Base-by-base conservation (phyloP, 2,329 filamentous ascomycete genomes). In the Aspergillus flavus region DNA sequence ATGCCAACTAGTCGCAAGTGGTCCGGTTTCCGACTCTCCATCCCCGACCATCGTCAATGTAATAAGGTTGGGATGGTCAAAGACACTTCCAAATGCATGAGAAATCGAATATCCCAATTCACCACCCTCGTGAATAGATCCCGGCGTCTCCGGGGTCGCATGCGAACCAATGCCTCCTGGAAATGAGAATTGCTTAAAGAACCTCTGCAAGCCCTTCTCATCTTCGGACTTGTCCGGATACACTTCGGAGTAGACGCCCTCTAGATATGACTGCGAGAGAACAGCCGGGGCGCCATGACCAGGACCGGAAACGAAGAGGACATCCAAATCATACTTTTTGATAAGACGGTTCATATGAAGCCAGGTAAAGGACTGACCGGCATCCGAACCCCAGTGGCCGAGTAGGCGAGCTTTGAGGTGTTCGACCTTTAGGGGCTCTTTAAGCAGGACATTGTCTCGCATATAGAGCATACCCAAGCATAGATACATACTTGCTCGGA, bases 181-280 rank as follows among this genome's bases (percentile, higher is more conserved):
- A 78, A 93, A 93, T 1, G 90, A 93, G 80, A 94, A 94, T 68
- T 90, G 87, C 80, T 92, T 93, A 86, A 93, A 93, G 83, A 93
- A 93, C 64, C 84, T 85, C 70, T 88, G 86, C 83, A 94, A 81
- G 30, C 91, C 91, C 62, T 89, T 85, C 45, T 84, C 78, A 72
- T 91, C 86, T 69, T 91, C 86, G 2, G 87, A 86, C 80, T 90
- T 92, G 63, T 91, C 86, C 2, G 90, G 90, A 69, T 93, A 94
- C 28, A 93, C 87, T 72, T 93, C 90, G 1, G 88, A 88, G 78
- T 93, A 93, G 48, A 89, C 87, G 36, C 91, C 91, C 73, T 94
- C 91, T 16, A 94, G 84, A 71, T 92, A 94, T 16, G 89, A 87
- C 76, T 93, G 90, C 0, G 90, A 90, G 43, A 94, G 84, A 12